Evolutionary conservation across 768 basidiomycete species (phyloP), one percentile per base, ranked within the genome.

Genomic region (Chlorophyllum brunneum): DNA sequence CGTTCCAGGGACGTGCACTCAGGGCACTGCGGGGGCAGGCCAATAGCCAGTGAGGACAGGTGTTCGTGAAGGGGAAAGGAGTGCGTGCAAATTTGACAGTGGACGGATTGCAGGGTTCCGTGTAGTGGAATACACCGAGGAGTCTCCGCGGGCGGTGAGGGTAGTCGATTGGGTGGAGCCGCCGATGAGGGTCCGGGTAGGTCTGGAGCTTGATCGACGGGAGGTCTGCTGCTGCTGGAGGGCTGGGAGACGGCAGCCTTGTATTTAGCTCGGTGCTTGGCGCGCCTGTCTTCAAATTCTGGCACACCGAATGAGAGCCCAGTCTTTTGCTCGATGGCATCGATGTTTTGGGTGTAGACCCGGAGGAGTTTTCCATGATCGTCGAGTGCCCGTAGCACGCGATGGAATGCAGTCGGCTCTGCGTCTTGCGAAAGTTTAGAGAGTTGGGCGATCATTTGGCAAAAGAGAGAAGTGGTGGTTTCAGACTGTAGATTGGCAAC

Each of bases 311-410:
- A 89, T 1, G 86, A 83, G 8, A 95, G 77, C 3, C 93, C 93
- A n/a, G 81, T 86, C 65, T 92, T 92, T 54, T 74, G 74, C 64
- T 95, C 93, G 36, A 95, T 83, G 22, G 84, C 85, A 64, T 95
- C 93, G 54, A 95, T 95, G 68, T 95, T 95, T 72, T 95, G 93
- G 0, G 93, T 94, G 67, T 95, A 95, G 2, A 92, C 89, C 22
- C 93, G 78, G 31, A 94, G 76, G 3, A 95, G 80, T 55, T 80
- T 79, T 3, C 88, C 86, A 31, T 84, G 76, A 55, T 85, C 77
- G 61, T 95, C 90, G 26, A 95, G 80, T 26, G 76, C 63, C 37
- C 85, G 85, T 26, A 95, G 80, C 22, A 89, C 70, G 9, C 75
- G 68, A 63, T 95, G 93, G 61, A 95, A 95, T 1, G 83, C 72